Conservation (phyloP, 2,329 filamentous ascomycete genomes). For the Lasiodiplodia hormozganensis region DNA sequence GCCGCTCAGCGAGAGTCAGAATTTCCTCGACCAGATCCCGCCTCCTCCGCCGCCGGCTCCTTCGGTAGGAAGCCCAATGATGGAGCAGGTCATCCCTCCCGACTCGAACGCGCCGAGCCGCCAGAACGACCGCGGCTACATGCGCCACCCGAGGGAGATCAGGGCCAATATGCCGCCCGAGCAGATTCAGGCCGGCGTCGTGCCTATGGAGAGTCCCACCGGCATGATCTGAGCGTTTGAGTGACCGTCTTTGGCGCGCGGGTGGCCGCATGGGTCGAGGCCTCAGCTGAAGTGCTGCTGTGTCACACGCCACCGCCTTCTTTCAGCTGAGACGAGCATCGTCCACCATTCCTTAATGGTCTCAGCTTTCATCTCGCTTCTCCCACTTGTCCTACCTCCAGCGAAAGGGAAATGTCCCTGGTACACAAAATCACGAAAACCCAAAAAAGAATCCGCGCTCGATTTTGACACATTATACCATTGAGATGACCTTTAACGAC, state of each 20-base stretch:
- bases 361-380: constrained; percentile 10
- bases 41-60: constrained; percentile 44
- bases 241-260: not conserved
- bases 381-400: not conserved
- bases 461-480: constrained; percentile 1
- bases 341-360: not conserved
- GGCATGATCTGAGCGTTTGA: constrained; percentile 39
- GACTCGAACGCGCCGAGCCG: constrained; percentile 27
- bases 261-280: not conserved
- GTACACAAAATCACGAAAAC: constrained; percentile 10
- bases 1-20: constrained; percentile 37
- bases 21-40: constrained; percentile 41
- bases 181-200: constrained; percentile 52
- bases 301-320: constrained; percentile 8
- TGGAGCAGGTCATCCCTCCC: constrained; percentile 52
- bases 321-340: constrained; percentile 5
- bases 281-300: constrained; percentile 5
- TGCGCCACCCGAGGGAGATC: constrained; percentile 53
- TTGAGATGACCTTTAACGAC: constrained; percentile 23
- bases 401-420: not conserved
- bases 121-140: constrained; percentile 36
- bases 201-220: constrained; percentile 39
- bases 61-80: constrained; percentile 34
- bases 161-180: constrained; percentile 59
- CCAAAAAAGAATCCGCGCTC: not conserved